phyloP scores from a whole-genome alignment of 805 yeast genomes.

The Candida gorgasii region DNA sequence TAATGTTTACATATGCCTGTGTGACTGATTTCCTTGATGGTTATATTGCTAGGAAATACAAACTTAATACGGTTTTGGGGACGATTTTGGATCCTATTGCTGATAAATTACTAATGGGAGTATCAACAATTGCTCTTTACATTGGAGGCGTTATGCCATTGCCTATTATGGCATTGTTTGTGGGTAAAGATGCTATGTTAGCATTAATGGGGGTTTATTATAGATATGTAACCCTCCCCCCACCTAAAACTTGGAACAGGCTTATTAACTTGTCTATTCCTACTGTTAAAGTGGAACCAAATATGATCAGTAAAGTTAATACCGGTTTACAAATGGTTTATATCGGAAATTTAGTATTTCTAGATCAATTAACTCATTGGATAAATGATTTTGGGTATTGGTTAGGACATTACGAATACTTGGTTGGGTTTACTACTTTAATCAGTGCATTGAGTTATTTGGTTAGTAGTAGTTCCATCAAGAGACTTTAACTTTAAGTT shows the following conservation, averaged over 20 bases:
- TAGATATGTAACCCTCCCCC: slow-evolving; percentile 71
- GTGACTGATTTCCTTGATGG: slow-evolving; percentile 93
- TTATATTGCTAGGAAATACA: slow-evolving; percentile 77
- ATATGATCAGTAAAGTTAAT: slow-evolving; percentile 80
- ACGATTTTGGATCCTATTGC: slow-evolving; percentile 94
- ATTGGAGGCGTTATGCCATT: slow-evolving; percentile 68
- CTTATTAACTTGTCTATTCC: slow-evolving; percentile 79
- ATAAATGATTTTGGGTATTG: slow-evolving; percentile 15
- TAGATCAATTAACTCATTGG: slow-evolving; percentile 21
- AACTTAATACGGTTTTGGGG: slow-evolving; percentile 80
- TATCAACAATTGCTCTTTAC: slow-evolving; percentile 76
- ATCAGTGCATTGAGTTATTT: slow-evolving; percentile 78
- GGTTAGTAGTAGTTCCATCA: slow-evolving; percentile 66
- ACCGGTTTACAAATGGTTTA: slow-evolving; percentile 93
- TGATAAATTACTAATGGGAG: slow-evolving; percentile 86
- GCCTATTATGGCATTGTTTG: slow-evolving; percentile 61
- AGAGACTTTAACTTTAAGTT: slow-evolving; percentile 35
- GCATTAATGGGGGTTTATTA: slow-evolving; percentile 71
- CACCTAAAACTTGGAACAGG: slow-evolving; percentile 70
- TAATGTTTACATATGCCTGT: slow-evolving; percentile 80
- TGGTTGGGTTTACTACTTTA: slow-evolving; percentile 58
- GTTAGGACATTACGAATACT: slow-evolving; percentile 22
- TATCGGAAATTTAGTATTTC: slow-evolving; percentile 53
- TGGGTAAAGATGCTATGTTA: slow-evolving; percentile 81
- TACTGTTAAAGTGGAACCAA: slow-evolving; percentile 87